Base-by-base conservation (phyloP, 2,329 filamentous ascomycete genomes). In the Alternaria tenuissima region DNA sequence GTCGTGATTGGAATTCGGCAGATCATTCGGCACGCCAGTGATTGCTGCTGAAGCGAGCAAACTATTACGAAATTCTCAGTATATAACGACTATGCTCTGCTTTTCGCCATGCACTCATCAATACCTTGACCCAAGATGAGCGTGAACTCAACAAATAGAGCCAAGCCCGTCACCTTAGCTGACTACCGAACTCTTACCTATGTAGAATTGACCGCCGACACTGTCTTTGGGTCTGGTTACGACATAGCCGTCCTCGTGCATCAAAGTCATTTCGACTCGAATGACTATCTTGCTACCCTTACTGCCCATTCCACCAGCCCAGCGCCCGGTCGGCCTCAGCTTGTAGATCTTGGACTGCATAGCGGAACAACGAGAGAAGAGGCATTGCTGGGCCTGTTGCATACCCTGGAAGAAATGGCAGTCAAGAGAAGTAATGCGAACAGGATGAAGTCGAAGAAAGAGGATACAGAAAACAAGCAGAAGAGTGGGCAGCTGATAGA, bases 381-480 rank as follows among this genome's bases (percentile, higher is more conserved):
- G 20, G 46, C 46, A 18, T 38, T 49, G 4, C 5, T 24, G 14
- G 32, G 30, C 4, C 20, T 36, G 5, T n/a, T 49, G 14, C 30
- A 22, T 9, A 9, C 9, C 12, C 20, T 49, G 46, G 46, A 49
- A 16, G 8, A 18, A 4, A 11, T 6, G 30, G 46, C 46, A 3
- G 30, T 30, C 7, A 1, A 24, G 20, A 49, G 36, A 8, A 36
- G 3, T 7, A 14, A 44, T 24, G 24, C 24, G 24, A 24, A 24
- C 8, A 36, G 24, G 1, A 3, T 4, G 4, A 3, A 24, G 1
- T 3, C 4, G 4, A 3, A 3, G 14, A 2, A 1, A 2, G n/a
- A 11, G n/a, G 20, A n/a, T 24, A 4, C 2, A 22, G 20, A 30
- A 12, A n/a, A 7, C 7, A 22, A 12, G 28, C 28, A 11, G 11